A percentile compares a stretch with the other conserved stretches of the same genome.
Evolutionary conservation across 2,329 filamentous ascomycete species (phyloP).

Genomic region (Colletotrichum salicis): DNA sequence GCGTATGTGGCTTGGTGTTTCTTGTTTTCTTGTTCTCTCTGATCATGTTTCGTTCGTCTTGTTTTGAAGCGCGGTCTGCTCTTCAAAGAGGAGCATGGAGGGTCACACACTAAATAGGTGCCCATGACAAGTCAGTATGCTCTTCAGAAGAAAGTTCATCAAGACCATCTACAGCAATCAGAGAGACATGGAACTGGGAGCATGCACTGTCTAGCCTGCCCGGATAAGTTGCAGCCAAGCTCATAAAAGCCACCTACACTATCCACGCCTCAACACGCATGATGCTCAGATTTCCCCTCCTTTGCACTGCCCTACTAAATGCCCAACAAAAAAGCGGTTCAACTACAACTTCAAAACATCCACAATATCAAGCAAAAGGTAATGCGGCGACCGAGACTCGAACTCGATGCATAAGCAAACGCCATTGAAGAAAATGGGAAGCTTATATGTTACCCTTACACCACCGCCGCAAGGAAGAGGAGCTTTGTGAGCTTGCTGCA

Average conservation of each 20-base stretch:
- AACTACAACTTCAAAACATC: not conserved
- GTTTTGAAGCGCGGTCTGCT: not conserved
- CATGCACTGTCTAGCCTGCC: no score
- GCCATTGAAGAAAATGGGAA: slow-evolving; percentile 14
- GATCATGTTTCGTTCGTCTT: not conserved
- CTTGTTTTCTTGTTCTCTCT: no score
- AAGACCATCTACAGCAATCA: no score
- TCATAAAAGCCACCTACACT: no score
- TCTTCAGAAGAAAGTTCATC: no score
- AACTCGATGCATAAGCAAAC: slow-evolving; percentile 26
- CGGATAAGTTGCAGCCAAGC: no score
- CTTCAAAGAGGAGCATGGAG: not conserved
- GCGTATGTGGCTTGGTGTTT: no score
- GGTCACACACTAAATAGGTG: not conserved
- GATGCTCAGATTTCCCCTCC: no score
- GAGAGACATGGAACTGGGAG: no score
- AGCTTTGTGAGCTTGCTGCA: not conserved
- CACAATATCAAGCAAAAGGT: not conserved
- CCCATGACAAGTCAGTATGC: not conserved
- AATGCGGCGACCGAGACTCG: slow-evolving; percentile 27
- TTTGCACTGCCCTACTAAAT: no score
- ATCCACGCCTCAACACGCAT: no score
- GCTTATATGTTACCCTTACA: slow-evolving; percentile 35
- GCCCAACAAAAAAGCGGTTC: not conserved
- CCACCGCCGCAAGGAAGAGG: slow-evolving; percentile 9